phyloP scores from a whole-genome alignment of 2,329 filamentous ascomycete genomes.

The Trichoderma koningiopsis region DNA sequence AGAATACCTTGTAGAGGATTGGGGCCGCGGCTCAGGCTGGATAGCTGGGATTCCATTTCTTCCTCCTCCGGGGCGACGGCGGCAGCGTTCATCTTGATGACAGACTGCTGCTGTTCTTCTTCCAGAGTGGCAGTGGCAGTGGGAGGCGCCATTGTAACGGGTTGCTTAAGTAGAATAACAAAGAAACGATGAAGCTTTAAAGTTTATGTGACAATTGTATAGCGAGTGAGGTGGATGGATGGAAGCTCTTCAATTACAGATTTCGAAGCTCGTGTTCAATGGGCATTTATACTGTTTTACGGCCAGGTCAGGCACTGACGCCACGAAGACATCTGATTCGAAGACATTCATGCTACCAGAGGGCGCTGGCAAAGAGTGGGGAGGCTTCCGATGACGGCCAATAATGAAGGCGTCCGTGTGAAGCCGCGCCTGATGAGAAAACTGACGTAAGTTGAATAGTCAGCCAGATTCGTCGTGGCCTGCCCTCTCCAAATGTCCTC shows the following conservation, averaged over 20 bases:
- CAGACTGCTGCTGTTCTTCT: conserved; percentile 6
- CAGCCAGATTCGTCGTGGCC: conserved; percentile 16
- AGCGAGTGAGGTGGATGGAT: background rate
- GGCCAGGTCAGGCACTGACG: background rate
- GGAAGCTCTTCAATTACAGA: background rate
- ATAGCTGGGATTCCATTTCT: conserved; percentile 29
- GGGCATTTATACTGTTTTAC: conserved; percentile 2
- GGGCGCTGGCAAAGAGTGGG: conserved; percentile 12
- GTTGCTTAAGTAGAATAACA: background rate
- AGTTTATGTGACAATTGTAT: background rate
- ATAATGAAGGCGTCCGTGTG: background rate
- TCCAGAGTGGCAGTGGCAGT: conserved; percentile 24
- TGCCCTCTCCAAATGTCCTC: background rate
- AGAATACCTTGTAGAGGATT: conserved; percentile 31
- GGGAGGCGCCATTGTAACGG: conserved; percentile 25
- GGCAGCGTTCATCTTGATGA: conserved; percentile 21
- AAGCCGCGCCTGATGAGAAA: conserved; percentile 2
- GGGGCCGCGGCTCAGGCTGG: conserved; percentile 31
- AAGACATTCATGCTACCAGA: background rate
- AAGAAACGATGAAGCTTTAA: background rate
- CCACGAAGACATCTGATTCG: background rate
- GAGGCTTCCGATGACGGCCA: conserved; percentile 6
- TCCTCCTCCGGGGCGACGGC: conserved; percentile 22
- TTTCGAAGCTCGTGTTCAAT: background rate
- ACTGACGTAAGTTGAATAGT: conserved; percentile 23